Evolutionary conservation across 2,329 filamentous ascomycete species (phyloP).

Genomic region (Dothiorella sarmentorum): DNA sequence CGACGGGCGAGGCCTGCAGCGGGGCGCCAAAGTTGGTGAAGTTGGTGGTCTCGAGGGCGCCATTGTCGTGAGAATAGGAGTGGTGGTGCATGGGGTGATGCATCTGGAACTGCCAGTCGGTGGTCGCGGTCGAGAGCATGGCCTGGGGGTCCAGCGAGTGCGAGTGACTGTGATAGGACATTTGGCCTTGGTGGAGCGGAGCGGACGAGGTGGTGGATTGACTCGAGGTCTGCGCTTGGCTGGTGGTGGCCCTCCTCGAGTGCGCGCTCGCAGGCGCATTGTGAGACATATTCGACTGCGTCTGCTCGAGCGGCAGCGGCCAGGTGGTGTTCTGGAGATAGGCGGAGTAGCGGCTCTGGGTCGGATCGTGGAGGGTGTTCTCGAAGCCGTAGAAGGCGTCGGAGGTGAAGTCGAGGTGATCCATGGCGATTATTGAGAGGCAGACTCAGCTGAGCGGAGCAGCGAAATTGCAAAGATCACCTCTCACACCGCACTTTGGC

Average conservation of each 20-base stretch:
- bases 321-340: conserved; percentile 32
- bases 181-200: conserved; percentile 33
- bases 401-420: conserved; percentile 19
- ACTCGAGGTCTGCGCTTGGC: conserved; percentile 22
- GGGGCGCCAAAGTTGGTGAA: conserved; percentile 33
- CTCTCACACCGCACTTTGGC: conserved; percentile 19
- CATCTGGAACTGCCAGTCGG: conserved; percentile 41
- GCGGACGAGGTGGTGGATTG: conserved; percentile 29
- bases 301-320: conserved; percentile 37
- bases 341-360: conserved; percentile 24
- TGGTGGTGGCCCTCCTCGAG: conserved; percentile 29
- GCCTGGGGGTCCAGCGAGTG: conserved; percentile 34
- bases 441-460: conserved; percentile 17
- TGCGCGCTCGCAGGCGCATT: conserved; percentile 18
- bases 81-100: conserved; percentile 29
- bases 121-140: conserved; percentile 39
- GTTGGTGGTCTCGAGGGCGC: conserved; percentile 34
- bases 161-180: conserved; percentile 28
- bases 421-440: conserved; percentile 15
- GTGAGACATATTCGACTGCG: conserved; percentile 28
- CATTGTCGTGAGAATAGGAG: conserved; percentile 32
- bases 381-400: conserved; percentile 18
- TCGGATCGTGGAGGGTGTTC: conserved; percentile 9
- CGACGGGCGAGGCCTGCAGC: conserved; percentile 46
- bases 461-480: conserved; percentile 19